phyloP scores from a whole-genome alignment of 2,329 filamentous ascomycete genomes.

The Monilinia laxa region DNA sequence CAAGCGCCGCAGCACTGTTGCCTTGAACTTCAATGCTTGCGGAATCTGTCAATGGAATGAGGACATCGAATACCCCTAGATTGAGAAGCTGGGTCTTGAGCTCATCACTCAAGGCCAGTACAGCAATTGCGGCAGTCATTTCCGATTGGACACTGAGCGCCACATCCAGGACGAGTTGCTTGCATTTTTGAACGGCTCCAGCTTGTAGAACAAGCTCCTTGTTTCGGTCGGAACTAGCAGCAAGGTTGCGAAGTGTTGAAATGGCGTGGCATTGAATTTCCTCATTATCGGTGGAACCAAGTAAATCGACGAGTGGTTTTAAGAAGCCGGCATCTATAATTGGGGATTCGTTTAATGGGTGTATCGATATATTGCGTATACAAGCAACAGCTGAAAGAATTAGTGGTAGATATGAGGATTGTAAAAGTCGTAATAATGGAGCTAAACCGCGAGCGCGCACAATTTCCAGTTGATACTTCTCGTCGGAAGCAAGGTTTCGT shows the following conservation, averaged over 20 bases:
- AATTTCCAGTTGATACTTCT: conserved; percentile 98
- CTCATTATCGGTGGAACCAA: conserved; percentile 95
- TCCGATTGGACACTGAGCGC: conserved; percentile 94
- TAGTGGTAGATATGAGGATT: conserved; percentile 92
- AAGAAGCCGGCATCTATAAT: conserved; percentile 98
- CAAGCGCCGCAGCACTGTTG: conserved; percentile 92
- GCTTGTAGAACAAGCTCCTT: conserved; percentile 97
- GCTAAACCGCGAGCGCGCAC: conserved; percentile 83
- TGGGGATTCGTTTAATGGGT: conserved; percentile 94
- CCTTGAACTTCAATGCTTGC: conserved; percentile 97
- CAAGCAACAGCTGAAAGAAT: conserved; percentile 97
- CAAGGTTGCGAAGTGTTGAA: conserved; percentile 90
- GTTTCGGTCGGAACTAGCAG: conserved; percentile 95
- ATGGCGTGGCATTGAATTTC: conserved; percentile 99
- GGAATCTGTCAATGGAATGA: conserved; percentile 93
- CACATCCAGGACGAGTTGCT: conserved; percentile 90
- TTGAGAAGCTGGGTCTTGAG: conserved; percentile 88
- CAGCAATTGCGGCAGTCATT: conserved; percentile 99
- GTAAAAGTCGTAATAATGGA: conserved; percentile 82
- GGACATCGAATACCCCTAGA: conserved; percentile 90
- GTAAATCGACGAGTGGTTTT: conserved; percentile 86
- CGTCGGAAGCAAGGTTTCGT: conserved; percentile 92
- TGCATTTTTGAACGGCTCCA: conserved; percentile 97
- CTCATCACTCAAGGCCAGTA: conserved; percentile 91
- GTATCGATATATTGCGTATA: conserved; percentile 98